Base-by-base conservation (phyloP, 192 early-diverging fungal species). In the Podila epigama region DNA sequence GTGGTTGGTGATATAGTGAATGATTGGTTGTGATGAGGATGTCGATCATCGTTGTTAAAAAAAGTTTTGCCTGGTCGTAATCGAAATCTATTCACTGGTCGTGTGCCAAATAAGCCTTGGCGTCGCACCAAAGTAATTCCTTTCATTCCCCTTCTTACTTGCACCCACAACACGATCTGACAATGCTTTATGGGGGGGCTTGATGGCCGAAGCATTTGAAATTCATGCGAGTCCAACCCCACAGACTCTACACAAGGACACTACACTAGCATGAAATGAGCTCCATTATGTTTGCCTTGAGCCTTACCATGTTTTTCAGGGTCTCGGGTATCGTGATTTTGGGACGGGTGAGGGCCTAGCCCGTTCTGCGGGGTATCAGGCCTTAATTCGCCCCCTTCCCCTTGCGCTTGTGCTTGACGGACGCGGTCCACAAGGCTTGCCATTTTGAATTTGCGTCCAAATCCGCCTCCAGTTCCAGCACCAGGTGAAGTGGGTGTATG, bases 341-440 rank as follows among this genome's bases (percentile, higher is more conserved):
- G 44, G 44, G 44, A 48, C 44, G 44, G 44, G 44, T 22, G 25
- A 11, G 25, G 25, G 15, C 44, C 25, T 9, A 48, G 44, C 44
- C 25, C 44, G n/a, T 22, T 22, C 5, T 48, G 44, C 25, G 44
- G 44, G n/a, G 44, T 9, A 22, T 48, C 44, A 20, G n/a, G 44
- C 9, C 20, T 13, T 44, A 13, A 34, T 22, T 5, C 32, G 8
- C 64, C 31, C 22, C 25, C 18, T 25, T 42, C 58, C 12, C 35
- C 60, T 35, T 62, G 52, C 29, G 18, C 42, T 42, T 75, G 63
- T 8, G 63, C 63, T 18, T 35, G 36, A 4, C 70, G 70, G 13
- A 62, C 70, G 4, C 64, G 58, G 34, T 75, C 63, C 8, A 66
- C 70, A 10, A 75, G 18, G 12, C 37, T 37, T 4, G 63, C 70